These are phyloP conservation scores for Obelidium mucronatum DNA, from an alignment of 192 early-diverging fungal species.

Conservation along the genomic window DNA sequence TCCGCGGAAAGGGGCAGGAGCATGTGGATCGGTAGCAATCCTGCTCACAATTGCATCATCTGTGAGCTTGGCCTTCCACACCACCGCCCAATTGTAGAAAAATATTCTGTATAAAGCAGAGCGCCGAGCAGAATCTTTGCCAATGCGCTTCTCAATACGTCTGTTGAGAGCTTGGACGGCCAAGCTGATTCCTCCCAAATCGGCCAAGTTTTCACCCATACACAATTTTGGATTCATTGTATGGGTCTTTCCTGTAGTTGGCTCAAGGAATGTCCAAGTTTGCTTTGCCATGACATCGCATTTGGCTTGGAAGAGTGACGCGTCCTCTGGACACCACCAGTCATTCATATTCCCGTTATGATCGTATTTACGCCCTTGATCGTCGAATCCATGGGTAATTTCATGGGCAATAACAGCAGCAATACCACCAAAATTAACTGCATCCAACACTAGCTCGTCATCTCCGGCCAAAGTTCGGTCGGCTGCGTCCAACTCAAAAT, in stretches of 20 bases:
- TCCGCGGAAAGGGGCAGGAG: background rate
- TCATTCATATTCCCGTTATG: constrained; percentile 35
- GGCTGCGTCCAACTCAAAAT: background rate
- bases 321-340: constrained; percentile 46
- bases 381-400: constrained; percentile 51
- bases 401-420: constrained; percentile 50
- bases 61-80: constrained; percentile 13
- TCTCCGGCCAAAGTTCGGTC: constrained; percentile 13
- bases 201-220: constrained; percentile 52
- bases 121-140: background rate
- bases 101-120: constrained; percentile 1
- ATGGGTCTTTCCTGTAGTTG: constrained; percentile 32
- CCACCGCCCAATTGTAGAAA: constrained; percentile 5
- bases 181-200: constrained; percentile 45
- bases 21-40: constrained; percentile 25
- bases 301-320: constrained; percentile 26
- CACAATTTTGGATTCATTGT: constrained; percentile 11
- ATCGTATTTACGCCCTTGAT: constrained; percentile 44
- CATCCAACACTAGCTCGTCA: constrained; percentile 12
- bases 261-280: constrained; percentile 25
- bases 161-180: background rate
- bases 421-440: constrained; percentile 46
- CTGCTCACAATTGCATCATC: constrained; percentile 10
- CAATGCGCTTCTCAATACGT: background rate
- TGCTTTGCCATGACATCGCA: constrained; percentile 27